Percentiles rank a stretch among this genome's conserved stretches.
Conservation (phyloP, 805 yeast genomes). For the Barnettozyma populi region DNA sequence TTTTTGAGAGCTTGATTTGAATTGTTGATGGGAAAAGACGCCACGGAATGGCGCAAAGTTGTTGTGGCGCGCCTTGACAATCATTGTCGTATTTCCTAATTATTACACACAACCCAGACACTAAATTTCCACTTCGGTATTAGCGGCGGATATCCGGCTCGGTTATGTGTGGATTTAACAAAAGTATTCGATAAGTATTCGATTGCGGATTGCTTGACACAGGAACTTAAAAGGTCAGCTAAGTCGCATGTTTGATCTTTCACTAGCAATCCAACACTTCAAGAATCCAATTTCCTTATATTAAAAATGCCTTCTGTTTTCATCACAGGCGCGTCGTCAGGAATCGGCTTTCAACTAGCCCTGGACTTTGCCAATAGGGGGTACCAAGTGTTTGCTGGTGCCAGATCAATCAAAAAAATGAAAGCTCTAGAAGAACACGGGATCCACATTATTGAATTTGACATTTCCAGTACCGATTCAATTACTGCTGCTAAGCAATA, state of each 20-base stretch:
- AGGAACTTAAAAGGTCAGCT: too few relatives aligned
- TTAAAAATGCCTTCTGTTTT: slow-evolving; percentile 31
- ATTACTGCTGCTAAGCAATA: slow-evolving; percentile 23
- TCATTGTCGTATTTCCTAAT: background rate
- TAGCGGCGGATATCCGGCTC: too few relatives aligned
- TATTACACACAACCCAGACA: too few relatives aligned
- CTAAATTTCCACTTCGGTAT: too few relatives aligned
- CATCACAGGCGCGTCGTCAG: slow-evolving; percentile 56
- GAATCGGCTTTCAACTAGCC: slow-evolving; percentile 49
- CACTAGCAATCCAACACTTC: too few relatives aligned
- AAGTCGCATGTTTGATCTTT: too few relatives aligned
- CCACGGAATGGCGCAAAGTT: background rate
- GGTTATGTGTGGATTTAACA: too few relatives aligned
- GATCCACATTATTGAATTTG: slow-evolving; percentile 29
- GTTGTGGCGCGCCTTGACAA: background rate
- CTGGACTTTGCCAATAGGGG: slow-evolving; percentile 39
- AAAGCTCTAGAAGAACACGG: slow-evolving; percentile 29
- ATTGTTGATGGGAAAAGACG: background rate
- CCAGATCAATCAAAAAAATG: slow-evolving; percentile 28
- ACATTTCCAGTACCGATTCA: slow-evolving; percentile 30
- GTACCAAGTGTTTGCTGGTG: slow-evolving; percentile 33
- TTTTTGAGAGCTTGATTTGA: background rate
- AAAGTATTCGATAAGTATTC: too few relatives aligned
- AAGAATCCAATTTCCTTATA: background rate
- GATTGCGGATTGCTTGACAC: too few relatives aligned